Base-by-base conservation (phyloP, 257 asterid species). In the Thymus quinquecostatus region DNA sequence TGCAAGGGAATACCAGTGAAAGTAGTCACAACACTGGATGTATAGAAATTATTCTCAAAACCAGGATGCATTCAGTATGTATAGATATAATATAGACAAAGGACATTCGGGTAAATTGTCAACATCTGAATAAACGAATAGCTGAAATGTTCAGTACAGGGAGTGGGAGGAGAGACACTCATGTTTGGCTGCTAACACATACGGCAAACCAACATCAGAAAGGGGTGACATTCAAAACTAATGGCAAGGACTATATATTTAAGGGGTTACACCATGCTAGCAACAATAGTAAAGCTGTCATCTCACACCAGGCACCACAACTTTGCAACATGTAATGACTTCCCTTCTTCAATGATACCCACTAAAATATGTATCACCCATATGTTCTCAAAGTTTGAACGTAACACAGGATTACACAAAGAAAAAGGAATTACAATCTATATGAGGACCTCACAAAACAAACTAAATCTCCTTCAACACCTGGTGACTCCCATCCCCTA, bases 1-100 rank as follows among this genome's bases (percentile, higher is more conserved):
- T 95, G 89, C 43, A 29, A 32, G 41, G 43, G 41, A 29, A 58
- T 54, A 77, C 27, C 51, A 78, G 69, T 60, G 75, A 67, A 60
- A 64, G 60, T 60, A 60, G 64, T 55, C 44, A 56, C 49, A 78
- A 69, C 58, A 71, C 38, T 41, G 28, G 21, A 33, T 10, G 40
- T 60, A 64, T 10, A 45, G 36, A 36, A 30, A 45, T 44, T 56
- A 68, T 1, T 9, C 64, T 60, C 34, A 55, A 51, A 53, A 21
- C 57, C 44, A 29, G 55, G 13, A 59, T 30, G 14, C 63, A 69
- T 36, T 29, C 30, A 48, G 41, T 9, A 49, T 21, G 21, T 21
- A 21, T 21, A 21, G 21, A 21, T 21, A 21, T 21, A 64, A 11
- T 41, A 69, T 6, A 29, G 8, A 55, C 21, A 59, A 62, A 69